Evolutionary conservation across 106 monocot genomes (phyloP), one percentile per base, ranked within the genome.

Genomic region (Posidonia australis): DNA sequence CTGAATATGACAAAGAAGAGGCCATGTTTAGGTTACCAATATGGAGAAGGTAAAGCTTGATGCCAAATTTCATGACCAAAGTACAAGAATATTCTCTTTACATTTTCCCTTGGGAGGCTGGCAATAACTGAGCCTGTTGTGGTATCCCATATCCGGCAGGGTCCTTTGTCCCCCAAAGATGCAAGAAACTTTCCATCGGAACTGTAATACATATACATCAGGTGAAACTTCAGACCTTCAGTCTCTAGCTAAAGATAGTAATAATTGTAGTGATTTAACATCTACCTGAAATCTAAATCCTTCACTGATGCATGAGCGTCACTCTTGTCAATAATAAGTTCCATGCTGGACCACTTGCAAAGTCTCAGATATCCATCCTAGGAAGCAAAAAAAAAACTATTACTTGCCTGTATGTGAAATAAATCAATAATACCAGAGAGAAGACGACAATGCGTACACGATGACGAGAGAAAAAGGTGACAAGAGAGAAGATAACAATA

Each of bases 261-360:
- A 28, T 1, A 31, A 13, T 18, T 18, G 43, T 59, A n/a, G 27
- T 27, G 41, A 25, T 10, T 51, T 55, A 16, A 7, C 28, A 62
- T 24, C 14, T 36, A 94, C 94, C 94, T 86, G 73, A 94, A 86
- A 82, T 77, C 67, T 47, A 94, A 57, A 84, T 84, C 82, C 67
- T 90, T 94, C 52, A 90, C 67, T 41, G 80, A 74, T 32, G 77
- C 30, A 64, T 90, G 76, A 23, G 73, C 83, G 63, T 81, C 76
- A 49, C 64, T 68, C 74, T 90, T 57, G 55, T 81, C 69, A 36
- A 94, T 68, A 67, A 90, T 66, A 17, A 64, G 53, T 49, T 94
- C 89, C 84, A 94, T 84, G 62, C 73, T 77, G 20, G 94, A 86
- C 90, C 94, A 94, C 67, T 86, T 86, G 59, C 86, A 84, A 61